Evolutionary conservation across 768 basidiomycete genomes (phyloP).

Genomic region (Tylopilus balloui): DNA sequence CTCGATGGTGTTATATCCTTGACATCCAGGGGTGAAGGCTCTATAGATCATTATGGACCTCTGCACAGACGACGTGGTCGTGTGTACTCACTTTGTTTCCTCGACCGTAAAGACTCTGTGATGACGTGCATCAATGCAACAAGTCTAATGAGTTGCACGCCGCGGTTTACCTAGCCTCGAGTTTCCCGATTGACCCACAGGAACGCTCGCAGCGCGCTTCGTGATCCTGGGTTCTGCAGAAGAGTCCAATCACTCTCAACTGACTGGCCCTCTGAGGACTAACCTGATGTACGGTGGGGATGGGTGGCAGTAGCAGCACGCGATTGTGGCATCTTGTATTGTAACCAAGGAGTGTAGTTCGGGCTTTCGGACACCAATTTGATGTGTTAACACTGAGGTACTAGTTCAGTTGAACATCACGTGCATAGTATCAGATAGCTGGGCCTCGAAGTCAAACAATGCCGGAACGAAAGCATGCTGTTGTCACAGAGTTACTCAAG

Average conservation of each 20-base stretch:
- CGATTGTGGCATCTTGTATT: slow-evolving; percentile 11
- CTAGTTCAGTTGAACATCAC: too few relatives aligned
- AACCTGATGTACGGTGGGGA: slow-evolving; percentile 14
- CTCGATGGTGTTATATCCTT: slow-evolving; percentile 4
- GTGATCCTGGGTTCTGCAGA: slow-evolving; percentile 12
- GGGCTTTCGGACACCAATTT: too few relatives aligned
- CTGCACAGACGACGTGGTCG: not conserved
- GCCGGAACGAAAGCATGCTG: too few relatives aligned
- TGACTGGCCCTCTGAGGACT: slow-evolving; percentile 7
- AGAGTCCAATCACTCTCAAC: slow-evolving; percentile 4
- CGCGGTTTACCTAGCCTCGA: slow-evolving; percentile 11
- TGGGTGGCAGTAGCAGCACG: not conserved
- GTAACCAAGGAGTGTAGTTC: too few relatives aligned
- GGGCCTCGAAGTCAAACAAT: too few relatives aligned
- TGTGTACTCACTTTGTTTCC: slow-evolving; percentile 14
- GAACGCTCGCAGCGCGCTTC: slow-evolving; percentile 16
- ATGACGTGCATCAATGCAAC: slow-evolving; percentile 10
- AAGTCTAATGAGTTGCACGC: not conserved
- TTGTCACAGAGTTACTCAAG: too few relatives aligned
- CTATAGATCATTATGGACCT: slow-evolving; percentile 8
- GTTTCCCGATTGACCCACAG: slow-evolving; percentile 10
- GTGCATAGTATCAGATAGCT: too few relatives aligned
- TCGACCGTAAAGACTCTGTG: slow-evolving; percentile 14
- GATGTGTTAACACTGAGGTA: too few relatives aligned
- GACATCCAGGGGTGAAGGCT: slow-evolving; percentile 4